phyloP scores from a whole-genome alignment of 352 stramenopile genomes.

The Phytophthora pistaciae region DNA sequence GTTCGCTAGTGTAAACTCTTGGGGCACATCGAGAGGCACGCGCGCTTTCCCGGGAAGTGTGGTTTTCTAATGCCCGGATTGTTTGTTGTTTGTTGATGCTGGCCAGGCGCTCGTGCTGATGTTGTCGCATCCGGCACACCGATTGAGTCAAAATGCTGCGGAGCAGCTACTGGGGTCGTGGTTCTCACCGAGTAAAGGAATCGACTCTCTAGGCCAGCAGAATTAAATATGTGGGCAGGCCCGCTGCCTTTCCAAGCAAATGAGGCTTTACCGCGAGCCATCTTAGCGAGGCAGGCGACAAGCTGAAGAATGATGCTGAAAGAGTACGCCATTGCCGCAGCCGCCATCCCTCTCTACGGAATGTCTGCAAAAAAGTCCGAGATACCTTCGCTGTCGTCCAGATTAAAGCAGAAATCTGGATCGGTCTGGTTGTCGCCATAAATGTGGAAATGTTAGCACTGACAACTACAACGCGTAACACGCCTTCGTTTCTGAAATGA shows the following conservation, averaged over 20 bases:
- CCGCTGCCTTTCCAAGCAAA: slow-evolving; percentile 22
- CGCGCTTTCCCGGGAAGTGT: background rate
- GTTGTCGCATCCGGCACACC: slow-evolving; percentile 61
- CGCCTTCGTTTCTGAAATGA: background rate
- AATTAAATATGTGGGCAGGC: slow-evolving; percentile 49
- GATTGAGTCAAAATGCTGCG: slow-evolving; percentile 51
- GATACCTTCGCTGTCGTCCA: slow-evolving; percentile 88
- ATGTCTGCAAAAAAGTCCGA: slow-evolving; percentile 90
- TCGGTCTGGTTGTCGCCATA: slow-evolving; percentile 61
- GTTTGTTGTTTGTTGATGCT: slow-evolving; percentile 30
- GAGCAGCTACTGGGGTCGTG: slow-evolving; percentile 51
- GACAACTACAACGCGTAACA: background rate
- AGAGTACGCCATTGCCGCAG: slow-evolving; percentile 9
- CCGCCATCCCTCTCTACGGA: slow-evolving; percentile 42
- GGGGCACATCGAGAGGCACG: slow-evolving; percentile 24
- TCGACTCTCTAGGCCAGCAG: slow-evolving; percentile 38
- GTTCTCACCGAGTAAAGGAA: slow-evolving; percentile 39
- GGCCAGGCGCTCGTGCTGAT: slow-evolving; percentile 54
- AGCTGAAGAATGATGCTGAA: slow-evolving; percentile 20
- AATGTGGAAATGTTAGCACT: slow-evolving; percentile 18
- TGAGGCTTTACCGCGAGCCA: slow-evolving; percentile 1
- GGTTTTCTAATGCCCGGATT: slow-evolving; percentile 21
- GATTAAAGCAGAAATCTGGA: slow-evolving; percentile 91
- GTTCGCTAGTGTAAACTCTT: slow-evolving; percentile 33
- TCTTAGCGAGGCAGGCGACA: slow-evolving; percentile 8